These are phyloP conservation scores for Periconia sp. DNA, from an alignment of 2,329 filamentous ascomycete species.

Conservation along the genomic window DNA sequence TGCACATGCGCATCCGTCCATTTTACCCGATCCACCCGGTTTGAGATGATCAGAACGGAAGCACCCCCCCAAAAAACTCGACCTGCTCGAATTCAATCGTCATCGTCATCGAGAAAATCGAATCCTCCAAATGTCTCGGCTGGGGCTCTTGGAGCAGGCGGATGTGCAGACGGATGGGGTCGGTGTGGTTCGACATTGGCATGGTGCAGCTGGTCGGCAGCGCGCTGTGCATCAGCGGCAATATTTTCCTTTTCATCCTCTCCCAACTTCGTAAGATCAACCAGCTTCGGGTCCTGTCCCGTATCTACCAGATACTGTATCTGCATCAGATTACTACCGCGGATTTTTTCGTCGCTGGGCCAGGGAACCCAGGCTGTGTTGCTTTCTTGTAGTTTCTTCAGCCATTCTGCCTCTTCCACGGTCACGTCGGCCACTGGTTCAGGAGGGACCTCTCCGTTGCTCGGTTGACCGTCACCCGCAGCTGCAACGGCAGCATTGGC, in stretches of 20 bases:
- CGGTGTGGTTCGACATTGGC: background rate
- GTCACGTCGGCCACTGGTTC: conserved; percentile 24
- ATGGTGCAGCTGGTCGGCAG: background rate
- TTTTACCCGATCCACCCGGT: no score
- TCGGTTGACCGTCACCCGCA: conserved; percentile 18
- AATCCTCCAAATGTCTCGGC: conserved; percentile 7
- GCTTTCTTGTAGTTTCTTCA: conserved; percentile 33
- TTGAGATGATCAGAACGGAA: no score
- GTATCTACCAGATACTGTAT: conserved; percentile 63
- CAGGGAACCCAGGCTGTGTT: conserved; percentile 67
- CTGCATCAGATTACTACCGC: conserved; percentile 64
- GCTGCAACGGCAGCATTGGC: conserved; percentile 31
- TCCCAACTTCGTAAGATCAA: conserved; percentile 8
- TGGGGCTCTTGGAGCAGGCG: background rate
- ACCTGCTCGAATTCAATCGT: background rate
- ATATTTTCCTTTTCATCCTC: conserved; percentile 10
- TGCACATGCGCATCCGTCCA: no score
- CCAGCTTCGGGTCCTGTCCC: conserved; percentile 58
- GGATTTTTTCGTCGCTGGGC: conserved; percentile 72
- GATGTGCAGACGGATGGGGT: background rate
- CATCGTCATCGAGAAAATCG: conserved; percentile 5
- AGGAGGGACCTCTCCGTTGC: conserved; percentile 9
- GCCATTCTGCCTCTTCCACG: conserved; percentile 36
- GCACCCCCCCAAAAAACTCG: background rate
- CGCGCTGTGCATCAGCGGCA: conserved; percentile 5